A percentile compares a stretch with the other conserved stretches of the same genome.
Evolutionary conservation across 2,329 filamentous ascomycete genomes (phyloP).

Genomic region (Arthroderma sp.): DNA sequence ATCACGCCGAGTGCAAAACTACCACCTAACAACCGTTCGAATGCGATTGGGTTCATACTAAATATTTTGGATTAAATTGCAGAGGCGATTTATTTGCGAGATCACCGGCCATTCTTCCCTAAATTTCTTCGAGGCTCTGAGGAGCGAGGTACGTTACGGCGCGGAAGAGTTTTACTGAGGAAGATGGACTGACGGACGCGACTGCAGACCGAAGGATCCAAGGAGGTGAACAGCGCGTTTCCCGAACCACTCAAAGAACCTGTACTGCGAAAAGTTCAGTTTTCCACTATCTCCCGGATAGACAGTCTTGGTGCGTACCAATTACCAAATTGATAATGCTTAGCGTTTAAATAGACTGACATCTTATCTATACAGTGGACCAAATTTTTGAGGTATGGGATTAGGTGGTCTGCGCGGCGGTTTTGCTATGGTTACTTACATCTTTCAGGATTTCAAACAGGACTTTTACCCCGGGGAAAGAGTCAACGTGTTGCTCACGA

Average conservation of each 20-base stretch:
- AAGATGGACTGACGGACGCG: too few relatives aligned
- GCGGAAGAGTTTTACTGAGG: too few relatives aligned
- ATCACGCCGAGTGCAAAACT: too few relatives aligned
- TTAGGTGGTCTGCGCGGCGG: neutral
- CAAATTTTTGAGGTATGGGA: constrained; percentile 35
- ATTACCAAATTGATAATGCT: neutral
- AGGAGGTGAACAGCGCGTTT: constrained; percentile 82
- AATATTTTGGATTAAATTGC: constrained; percentile 5
- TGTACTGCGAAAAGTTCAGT: constrained; percentile 80
- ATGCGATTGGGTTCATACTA: neutral
- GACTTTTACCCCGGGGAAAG: constrained; percentile 86
- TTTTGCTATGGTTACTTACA: constrained; percentile 11
- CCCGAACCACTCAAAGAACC: constrained; percentile 84
- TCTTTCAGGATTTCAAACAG: constrained; percentile 55
- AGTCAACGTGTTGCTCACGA: constrained; percentile 58
- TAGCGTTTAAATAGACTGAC: neutral
- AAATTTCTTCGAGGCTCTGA: constrained; percentile 82
- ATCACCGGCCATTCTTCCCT: constrained; percentile 87
- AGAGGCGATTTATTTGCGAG: constrained; percentile 87
- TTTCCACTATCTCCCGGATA: constrained; percentile 75
- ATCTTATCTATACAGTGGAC: constrained; percentile 27
- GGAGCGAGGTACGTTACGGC: constrained; percentile 61
- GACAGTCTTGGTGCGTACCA: constrained; percentile 54
- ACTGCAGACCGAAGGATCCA: constrained; percentile 57
- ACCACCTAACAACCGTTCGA: neutral